These are phyloP conservation scores for Agrocybe praecox DNA, from an alignment of 768 basidiomycete genomes.

Conservation along the genomic window DNA sequence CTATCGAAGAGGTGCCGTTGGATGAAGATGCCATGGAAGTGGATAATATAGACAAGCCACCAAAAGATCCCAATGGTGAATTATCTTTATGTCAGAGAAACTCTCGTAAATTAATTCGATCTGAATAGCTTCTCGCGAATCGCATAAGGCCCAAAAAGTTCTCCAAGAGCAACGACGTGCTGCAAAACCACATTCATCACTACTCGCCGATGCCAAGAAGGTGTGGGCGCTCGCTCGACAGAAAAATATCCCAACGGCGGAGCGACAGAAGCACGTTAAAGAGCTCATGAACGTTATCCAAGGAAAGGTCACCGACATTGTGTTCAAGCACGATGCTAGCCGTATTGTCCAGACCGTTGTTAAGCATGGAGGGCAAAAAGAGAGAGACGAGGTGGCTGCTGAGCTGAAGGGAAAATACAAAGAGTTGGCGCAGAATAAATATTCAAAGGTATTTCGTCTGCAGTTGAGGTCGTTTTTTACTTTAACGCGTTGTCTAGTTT, in stretches of 20 bases:
- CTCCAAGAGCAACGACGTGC: slow-evolving; percentile 72
- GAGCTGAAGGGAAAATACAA: slow-evolving; percentile 84
- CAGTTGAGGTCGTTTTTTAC: not conserved
- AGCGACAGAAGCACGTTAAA: slow-evolving; percentile 74
- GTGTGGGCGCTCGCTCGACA: slow-evolving; percentile 78
- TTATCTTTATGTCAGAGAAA: not conserved
- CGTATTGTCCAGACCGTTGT: slow-evolving; percentile 82
- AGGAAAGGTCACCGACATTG: slow-evolving; percentile 83
- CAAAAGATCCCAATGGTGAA: slow-evolving; percentile 66
- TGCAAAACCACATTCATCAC: slow-evolving; percentile 73
- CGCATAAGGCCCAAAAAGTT: slow-evolving; percentile 70
- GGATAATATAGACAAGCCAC: slow-evolving; percentile 29
- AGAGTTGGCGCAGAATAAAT: slow-evolving; percentile 82
- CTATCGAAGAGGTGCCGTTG: slow-evolving; percentile 21
- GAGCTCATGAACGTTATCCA: slow-evolving; percentile 77
- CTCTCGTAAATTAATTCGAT: slow-evolving; percentile 1
- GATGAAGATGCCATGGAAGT: slow-evolving; percentile 32
- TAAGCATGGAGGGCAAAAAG: slow-evolving; percentile 74
- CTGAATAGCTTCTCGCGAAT: slow-evolving; percentile 59
- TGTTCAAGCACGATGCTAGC: slow-evolving; percentile 91
- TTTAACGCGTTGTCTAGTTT: slow-evolving; percentile 48
- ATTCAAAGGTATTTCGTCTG: slow-evolving; percentile 70
- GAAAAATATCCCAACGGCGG: slow-evolving; percentile 66
- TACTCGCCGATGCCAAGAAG: slow-evolving; percentile 72
- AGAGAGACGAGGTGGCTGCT: slow-evolving; percentile 77